A percentile compares a stretch with the other conserved stretches of the same genome.
Conservation (phyloP, 768 basidiomycete genomes). For the Russula brevipes region DNA sequence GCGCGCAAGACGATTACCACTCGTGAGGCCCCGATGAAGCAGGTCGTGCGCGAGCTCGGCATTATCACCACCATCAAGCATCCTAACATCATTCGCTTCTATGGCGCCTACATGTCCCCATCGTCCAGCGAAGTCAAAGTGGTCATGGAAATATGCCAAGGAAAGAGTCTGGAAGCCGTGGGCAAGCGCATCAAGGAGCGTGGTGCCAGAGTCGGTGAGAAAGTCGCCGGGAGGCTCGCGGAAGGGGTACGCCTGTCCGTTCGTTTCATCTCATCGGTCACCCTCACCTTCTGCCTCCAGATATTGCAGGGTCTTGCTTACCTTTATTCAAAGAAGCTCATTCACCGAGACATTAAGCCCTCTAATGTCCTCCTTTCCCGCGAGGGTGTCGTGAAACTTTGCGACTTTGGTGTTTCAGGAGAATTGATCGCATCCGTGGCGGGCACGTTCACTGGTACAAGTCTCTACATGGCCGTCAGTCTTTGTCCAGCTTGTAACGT, state of each 20-base stretch:
- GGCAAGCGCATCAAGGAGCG: slow-evolving; percentile 78
- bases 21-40: slow-evolving; percentile 84
- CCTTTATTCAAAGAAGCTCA: slow-evolving; percentile 84
- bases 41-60: slow-evolving; percentile 86
- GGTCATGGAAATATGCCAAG: slow-evolving; percentile 87
- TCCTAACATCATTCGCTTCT: slow-evolving; percentile 84
- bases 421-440: slow-evolving; percentile 88
- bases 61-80: slow-evolving; percentile 84
- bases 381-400: slow-evolving; percentile 86
- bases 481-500: slow-evolving; percentile 6
- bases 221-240: slow-evolving; percentile 85
- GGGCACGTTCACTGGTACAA: slow-evolving; percentile 95
- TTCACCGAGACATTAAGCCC: slow-evolving; percentile 95
- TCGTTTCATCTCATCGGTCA: slow-evolving; percentile 17
- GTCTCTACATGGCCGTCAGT: slow-evolving; percentile 98
- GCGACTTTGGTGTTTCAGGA: slow-evolving; percentile 97
- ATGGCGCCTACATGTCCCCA: slow-evolving; percentile 86
- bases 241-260: slow-evolving; percentile 63
- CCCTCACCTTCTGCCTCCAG: slow-evolving; percentile 35
- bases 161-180: slow-evolving; percentile 84
- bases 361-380: slow-evolving; percentile 87
- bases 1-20: slow-evolving; percentile 95
- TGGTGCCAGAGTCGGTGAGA: slow-evolving; percentile 76
- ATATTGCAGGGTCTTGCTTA: slow-evolving; percentile 90
- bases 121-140: slow-evolving; percentile 92